Base-by-base conservation (phyloP, 345 rosid genomes). In the Citropsis articulata region DNA sequence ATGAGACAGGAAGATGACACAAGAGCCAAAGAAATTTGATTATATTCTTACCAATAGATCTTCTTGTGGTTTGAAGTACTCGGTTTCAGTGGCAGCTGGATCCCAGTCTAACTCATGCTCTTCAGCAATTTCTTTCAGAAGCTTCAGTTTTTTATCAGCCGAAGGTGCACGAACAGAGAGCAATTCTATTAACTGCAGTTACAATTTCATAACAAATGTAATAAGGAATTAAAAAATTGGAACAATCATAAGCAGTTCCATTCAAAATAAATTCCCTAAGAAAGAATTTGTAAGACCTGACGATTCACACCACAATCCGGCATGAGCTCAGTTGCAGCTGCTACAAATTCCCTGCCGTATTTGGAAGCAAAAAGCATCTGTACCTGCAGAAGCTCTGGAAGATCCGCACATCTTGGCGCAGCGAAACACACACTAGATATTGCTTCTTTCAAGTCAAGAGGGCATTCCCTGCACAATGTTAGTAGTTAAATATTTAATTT, bases 271-370 rank as follows among this genome's bases (percentile, higher is more conserved):
- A 61, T 19, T 70, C 57, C 22, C 48, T 5, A 27, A 57, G 21
- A 60, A 25, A 64, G 56, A 78, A 33, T 53, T 79, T 45, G 59
- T 25, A 28, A 77, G 50, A 96, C 99, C 99, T 94, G 94, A 73
- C 98, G 97, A 82, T 94, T 96, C 72, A 96, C 99, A 75, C 99
- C 98, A 82, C 95, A 94, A 74, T 94, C 92, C 6, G 98, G 98
- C 91, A 87, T 89, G 78, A 96, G 94, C 84, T 94, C 99, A 80
- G 92, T 83, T 70, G 98, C 97, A 82, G 98, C 98, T 56, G 97
- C 81, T 57, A 92, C 90, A 78, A 96, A 96, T 80, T 96, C 98
- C 77, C 84, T 94, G 22, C 99, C 98, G 48, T 96, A 96, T 81
- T 96, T 96, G 71, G 90, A 68, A 38, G 86, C 89, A 85, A 96